Percentiles rank a stretch among this genome's conserved stretches.
Evolutionary conservation across 2,329 filamentous ascomycete genomes (phyloP).

Genomic region (Lecanicillium sp.): DNA sequence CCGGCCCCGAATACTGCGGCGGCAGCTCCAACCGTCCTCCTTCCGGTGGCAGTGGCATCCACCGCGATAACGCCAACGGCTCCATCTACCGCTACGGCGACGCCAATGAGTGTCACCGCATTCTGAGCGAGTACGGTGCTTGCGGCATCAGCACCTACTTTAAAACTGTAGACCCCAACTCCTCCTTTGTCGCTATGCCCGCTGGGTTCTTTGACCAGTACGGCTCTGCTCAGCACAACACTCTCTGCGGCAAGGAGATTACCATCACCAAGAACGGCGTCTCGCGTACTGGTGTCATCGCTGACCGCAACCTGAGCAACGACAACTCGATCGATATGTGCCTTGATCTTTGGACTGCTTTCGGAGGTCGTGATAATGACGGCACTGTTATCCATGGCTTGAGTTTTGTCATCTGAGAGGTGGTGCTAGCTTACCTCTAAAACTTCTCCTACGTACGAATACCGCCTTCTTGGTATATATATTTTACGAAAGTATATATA

Average conservation of each 20-base stretch:
- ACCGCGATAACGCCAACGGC: too few relatives aligned
- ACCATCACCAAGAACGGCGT: conserved; percentile 11
- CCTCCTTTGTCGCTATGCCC: conserved; percentile 10
- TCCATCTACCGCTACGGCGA: conserved; percentile 11
- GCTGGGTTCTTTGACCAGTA: conserved; percentile 9
- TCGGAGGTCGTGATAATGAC: conserved; percentile 9
- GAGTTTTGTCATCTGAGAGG: conserved; percentile 4
- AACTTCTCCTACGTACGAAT: too few relatives aligned
- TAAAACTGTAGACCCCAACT: conserved; percentile 6
- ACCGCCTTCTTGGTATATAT: too few relatives aligned
- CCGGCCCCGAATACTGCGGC: conserved; percentile 2
- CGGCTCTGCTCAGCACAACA: conserved; percentile 10
- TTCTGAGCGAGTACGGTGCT: conserved; percentile 7
- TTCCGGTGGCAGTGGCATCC: too few relatives aligned
- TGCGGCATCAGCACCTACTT: conserved; percentile 13
- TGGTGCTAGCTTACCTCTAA: too few relatives aligned
- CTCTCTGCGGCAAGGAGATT: conserved; percentile 10
- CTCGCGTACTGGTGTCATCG: conserved; percentile 8
- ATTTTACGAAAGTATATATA: too few relatives aligned
- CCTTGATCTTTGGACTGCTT: conserved; percentile 10
- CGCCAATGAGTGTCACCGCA: conserved; percentile 5
- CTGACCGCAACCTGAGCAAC: conserved; percentile 9
- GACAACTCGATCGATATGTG: conserved; percentile 10
- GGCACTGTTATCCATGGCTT: conserved; percentile 8
- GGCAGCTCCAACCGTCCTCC: conserved; percentile 1